These are phyloP conservation scores for Solanum bulbocastanum DNA, from an alignment of 257 asterid species.

Conservation along the genomic window DNA sequence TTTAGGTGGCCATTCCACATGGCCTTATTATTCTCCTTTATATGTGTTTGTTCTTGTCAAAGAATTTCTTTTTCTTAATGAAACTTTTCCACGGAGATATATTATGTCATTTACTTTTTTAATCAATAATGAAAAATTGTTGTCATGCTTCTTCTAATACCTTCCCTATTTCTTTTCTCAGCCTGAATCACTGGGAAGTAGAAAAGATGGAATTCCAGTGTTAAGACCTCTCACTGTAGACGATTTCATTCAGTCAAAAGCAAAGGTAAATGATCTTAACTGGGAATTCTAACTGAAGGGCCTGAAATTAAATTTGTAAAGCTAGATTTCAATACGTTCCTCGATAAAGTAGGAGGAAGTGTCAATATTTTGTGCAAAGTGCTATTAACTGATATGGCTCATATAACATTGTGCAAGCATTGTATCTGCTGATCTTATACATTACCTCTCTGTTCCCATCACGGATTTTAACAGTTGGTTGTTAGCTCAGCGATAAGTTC, in stretches of 20 bases:
- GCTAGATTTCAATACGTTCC: neutral
- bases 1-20: neutral
- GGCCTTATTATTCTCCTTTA: neutral
- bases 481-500: neutral
- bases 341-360: neutral
- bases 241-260: conserved; percentile 67
- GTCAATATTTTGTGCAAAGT: neutral
- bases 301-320: neutral
- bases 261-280: conserved; percentile 52
- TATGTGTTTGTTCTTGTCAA: neutral
- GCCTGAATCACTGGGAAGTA: conserved; percentile 32
- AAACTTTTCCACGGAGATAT: neutral
- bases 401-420: neutral
- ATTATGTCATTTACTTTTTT: neutral
- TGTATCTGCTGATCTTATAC: neutral
- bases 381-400: neutral
- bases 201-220: conserved; percentile 22
- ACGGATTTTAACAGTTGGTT: neutral
- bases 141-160: neutral
- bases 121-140: neutral
- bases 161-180: neutral
- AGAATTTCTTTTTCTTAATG: neutral
- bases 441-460: neutral
- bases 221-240: conserved; percentile 62
- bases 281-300: neutral